Evolutionary conservation across 208 protist species (phyloP), one percentile per base, ranked within the genome.

Genomic region (Zelonia costaricensis): DNA sequence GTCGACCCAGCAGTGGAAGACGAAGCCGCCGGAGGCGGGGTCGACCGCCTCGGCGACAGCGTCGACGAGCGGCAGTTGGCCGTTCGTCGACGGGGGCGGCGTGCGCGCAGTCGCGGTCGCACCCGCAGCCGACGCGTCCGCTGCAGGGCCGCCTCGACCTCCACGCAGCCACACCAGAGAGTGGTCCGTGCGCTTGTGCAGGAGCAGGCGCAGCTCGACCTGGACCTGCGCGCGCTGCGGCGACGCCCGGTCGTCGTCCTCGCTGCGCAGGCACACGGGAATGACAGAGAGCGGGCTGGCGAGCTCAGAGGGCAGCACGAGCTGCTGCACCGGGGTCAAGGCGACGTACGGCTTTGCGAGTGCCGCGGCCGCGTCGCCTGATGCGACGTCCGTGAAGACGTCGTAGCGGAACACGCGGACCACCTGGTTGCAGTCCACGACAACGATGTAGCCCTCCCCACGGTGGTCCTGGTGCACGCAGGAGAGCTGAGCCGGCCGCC

Each of bases 351-450:
- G n/a, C 47, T 49, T 55, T 0, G 59, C 49, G 7, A 56, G 36
- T 43, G 52, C 28, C 40, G 42, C 2, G 15, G 20, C 8, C 9
- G 46, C 39, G 35, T 16, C 36, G n/a, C 15, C 28, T n/a, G n/a
- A n/a, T n/a, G 47, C 18, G 8, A 39, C 30, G 28, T 76, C 75
- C 27, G 58, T 56, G 44, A 75, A 72, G 52, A 64, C 51, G 36
- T 82, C 60, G 61, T 80, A 89, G 10, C 74, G 76, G 56, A 82
- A 86, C 7, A 86, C 51, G 4, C 53, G 64, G 18, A 86, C 65
- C 36, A 65, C 22, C 39, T 59, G 74, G 53, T 42, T 72, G 38
- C 20, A 59, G 58, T 72, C 65, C 23, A 65, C 57, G 3, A 77
- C 56, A 28, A 78, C 68, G 8, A 91, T 15, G 30, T 78, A 86